A percentile compares a stretch with the other conserved stretches of the same genome.
Conservation (phyloP, 2,329 filamentous ascomycete genomes). For the Alternaria sp. region DNA sequence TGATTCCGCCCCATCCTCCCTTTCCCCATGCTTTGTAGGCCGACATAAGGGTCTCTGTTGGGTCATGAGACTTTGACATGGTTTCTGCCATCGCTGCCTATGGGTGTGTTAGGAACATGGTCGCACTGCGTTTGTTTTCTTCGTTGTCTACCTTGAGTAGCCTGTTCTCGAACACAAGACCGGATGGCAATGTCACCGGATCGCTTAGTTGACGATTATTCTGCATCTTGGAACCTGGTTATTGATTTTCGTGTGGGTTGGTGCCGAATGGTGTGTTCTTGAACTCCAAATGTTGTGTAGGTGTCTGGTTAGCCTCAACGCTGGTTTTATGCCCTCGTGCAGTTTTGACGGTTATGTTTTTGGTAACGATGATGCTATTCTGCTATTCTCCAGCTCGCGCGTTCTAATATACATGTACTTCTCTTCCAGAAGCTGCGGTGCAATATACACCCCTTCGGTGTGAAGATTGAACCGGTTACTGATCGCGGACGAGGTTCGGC, state of each 20-base stretch:
- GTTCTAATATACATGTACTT: neutral
- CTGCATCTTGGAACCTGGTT: neutral
- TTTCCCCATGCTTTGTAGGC: conserved; percentile 58
- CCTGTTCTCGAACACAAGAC: conserved; percentile 44
- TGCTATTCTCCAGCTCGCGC: neutral
- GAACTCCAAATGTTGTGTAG: neutral
- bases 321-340: neutral
- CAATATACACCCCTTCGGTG: neutral
- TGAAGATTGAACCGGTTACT: neutral
- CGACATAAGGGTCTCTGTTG: conserved; percentile 54
- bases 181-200: conserved; percentile 32
- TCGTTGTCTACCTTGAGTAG: conserved; percentile 54
- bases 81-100: conserved; percentile 39
- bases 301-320: neutral
- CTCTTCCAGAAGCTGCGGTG: neutral
- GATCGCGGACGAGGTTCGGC: neutral
- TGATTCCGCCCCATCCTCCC: conserved; percentile 52
- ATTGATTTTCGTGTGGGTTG: neutral
- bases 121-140: conserved; percentile 53
- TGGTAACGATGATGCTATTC: neutral
- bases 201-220: conserved; percentile 5
- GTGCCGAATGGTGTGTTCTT: neutral
- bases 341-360: neutral
- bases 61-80: conserved; percentile 24
- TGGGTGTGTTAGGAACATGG: conserved; percentile 37